Base-by-base conservation (phyloP, 1,139 yeast species). In the Pichia sp. region DNA sequence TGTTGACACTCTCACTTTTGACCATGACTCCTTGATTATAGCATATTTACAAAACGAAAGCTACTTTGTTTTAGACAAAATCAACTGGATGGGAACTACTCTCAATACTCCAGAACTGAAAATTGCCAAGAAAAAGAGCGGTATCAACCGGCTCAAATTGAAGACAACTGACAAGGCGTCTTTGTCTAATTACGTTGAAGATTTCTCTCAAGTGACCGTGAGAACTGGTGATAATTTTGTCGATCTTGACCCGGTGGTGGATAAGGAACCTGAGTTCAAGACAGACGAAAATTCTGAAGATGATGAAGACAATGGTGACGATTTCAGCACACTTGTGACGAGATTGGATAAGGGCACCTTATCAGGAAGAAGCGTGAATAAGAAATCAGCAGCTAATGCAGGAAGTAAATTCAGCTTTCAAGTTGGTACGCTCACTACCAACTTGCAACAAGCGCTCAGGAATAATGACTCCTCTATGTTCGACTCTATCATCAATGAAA, bases 1-100 rank as follows among this genome's bases (percentile, higher is more conserved):
- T 23, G 17, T 56, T 42, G 45, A 52, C 45, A 50, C 53, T 32
- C 62, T 77, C 30, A 63, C 73, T 1, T 53, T 63, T 3, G 56
- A 66, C 16, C 55, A 68, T 9, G 61, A 62, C 32, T 67, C 63
- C 31, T 45, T 85, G 20, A 58, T 65, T 14, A 55, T 77, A 21
- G 61, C 78, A 2, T 87, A 95, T 94, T 60, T 81, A 34, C 94
- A 86, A 56, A 75, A 72, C 44, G 81, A 82, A 8, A 67, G 70
- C 16, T 60, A 74, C 13, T 80, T 91, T 13, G 70, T 68, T 36
- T 80, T 83, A 52, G 88, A 82, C 38, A 62, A 68, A 5, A 47
- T 78, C 18, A 61, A 62, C 39, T 78, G 88, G 82, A 67, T 51
- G 45, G 32, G 25, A 3, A 38, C 40, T 12, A 30, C 24, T 8